These are phyloP conservation scores for Psidium friedrichsthalianum DNA, from an alignment of 345 rosid species.

Conservation along the genomic window DNA sequence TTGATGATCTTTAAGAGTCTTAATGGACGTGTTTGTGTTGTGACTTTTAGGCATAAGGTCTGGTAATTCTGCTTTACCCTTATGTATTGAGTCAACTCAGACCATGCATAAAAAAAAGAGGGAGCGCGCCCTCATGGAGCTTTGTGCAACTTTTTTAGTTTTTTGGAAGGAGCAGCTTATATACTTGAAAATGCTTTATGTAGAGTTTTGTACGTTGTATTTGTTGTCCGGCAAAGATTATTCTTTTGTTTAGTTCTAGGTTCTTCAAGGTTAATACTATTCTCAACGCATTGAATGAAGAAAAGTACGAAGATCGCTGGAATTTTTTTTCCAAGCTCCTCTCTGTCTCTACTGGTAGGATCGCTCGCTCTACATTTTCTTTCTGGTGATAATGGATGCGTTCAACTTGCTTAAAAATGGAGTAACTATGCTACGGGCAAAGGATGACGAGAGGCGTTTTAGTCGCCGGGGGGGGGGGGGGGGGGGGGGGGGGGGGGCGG, in stretches of 20 bases:
- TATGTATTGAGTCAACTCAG: background rate
- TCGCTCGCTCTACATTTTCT: background rate
- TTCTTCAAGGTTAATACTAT: background rate
- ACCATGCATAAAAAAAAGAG: background rate
- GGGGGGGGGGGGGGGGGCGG: no score
- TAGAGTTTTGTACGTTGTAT: background rate
- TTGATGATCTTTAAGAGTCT: background rate
- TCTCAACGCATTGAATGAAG: background rate
- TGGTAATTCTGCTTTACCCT: background rate
- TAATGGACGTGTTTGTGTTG: background rate
- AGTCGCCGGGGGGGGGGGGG: no score
- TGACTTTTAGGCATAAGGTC: background rate
- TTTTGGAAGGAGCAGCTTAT: background rate
- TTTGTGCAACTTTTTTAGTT: background rate
- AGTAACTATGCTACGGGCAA: background rate
- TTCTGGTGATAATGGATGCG: background rate
- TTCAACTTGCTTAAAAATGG: background rate
- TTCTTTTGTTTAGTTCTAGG: background rate
- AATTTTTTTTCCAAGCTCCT: background rate
- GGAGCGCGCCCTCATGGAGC: background rate
- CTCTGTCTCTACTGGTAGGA: background rate
- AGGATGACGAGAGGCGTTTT: background rate
- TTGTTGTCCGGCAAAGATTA: background rate
- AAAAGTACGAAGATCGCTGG: background rate
- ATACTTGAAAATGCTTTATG: background rate